Base-by-base conservation (phyloP, 257 asterid species). In the Voacanga thouarsii region DNA sequence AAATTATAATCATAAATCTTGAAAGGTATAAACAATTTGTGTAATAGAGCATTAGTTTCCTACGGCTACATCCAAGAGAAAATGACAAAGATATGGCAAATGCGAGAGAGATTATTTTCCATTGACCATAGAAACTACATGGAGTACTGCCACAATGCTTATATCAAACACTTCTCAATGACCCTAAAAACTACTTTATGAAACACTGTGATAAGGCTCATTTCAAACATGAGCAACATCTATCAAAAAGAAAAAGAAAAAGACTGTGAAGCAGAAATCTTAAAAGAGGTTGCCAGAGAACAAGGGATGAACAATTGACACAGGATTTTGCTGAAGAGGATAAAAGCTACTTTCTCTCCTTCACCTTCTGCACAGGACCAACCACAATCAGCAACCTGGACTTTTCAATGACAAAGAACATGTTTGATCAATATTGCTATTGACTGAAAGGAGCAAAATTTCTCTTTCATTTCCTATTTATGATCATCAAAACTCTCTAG, bases 381-480 rank as follows among this genome's bases (percentile, higher is more conserved):
- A 44, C 55, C 63, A 41, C 74, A 45, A 67, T 23, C 76, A 39
- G 61, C 77, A 65, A 57, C 74, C 79, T 4, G 71, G 60, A 57
- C 33, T n/a, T 56, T 30, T 41, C 61, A 67, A 50, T 28, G 53
- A 68, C 21, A 24, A 56, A 33, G 63, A 75, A 65, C 60, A 71
- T 39, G 24, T 23, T 64, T 77, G 37, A 7, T 21, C 57, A 45
- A 24, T 43, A 10, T 70, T 24, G 73, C 45, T 69, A 77, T 51
- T 65, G 66, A 14, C 24, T 65, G 44, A 64, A 65, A 64, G 61
- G 74, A 72, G 4, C 50, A 71, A 60, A 61, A 57, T 63, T 80
- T 56, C 75, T 72, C 55, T 80, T 59, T 74, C 33, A 67, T 57
- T 60, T 69, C 61, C 79, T 68, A 72, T 80, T 74, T 61, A 77